Percentiles rank a stretch among this genome's conserved stretches.
These are phyloP conservation scores for Hypocrella siamensis DNA, from an alignment of 2,329 filamentous ascomycete species.

Conservation along the genomic window DNA sequence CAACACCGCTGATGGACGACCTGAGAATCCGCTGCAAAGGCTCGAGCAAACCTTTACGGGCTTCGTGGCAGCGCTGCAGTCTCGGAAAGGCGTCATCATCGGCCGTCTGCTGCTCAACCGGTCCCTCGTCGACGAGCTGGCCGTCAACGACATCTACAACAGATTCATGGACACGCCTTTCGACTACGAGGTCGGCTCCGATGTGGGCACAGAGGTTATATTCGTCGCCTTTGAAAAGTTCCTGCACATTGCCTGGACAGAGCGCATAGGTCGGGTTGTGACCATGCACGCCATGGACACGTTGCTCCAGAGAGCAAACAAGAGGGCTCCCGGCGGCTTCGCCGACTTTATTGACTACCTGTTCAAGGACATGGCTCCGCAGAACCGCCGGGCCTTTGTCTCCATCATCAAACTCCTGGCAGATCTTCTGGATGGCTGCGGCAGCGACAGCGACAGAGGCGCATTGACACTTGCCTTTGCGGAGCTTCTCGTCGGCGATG, in stretches of 20 bases:
- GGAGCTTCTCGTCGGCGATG: conserved; percentile 66
- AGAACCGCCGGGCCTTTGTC: conserved; percentile 63
- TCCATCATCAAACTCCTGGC: conserved; percentile 73
- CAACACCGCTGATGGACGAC: conserved; percentile 31
- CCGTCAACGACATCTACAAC: conserved; percentile 84
- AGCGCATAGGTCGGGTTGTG: conserved; percentile 76
- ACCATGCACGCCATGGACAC: conserved; percentile 53
- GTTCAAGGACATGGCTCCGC: conserved; percentile 51
- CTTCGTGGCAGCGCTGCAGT: conserved; percentile 68
- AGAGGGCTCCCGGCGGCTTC: conserved; percentile 57
- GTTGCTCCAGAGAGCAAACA: conserved; percentile 54
- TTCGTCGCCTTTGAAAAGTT: conserved; percentile 94
- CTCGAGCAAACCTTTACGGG: conserved; percentile 76
- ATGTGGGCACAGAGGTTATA: conserved; percentile 67
- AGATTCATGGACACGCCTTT: conserved; percentile 69
- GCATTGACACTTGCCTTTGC: conserved; percentile 79
- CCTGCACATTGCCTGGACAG: conserved; percentile 70
- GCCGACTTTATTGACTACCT: conserved; percentile 51
- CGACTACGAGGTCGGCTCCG: conserved; percentile 58
- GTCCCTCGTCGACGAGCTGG: conserved; percentile 54
- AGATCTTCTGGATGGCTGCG: conserved; percentile 76
- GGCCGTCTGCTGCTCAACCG: conserved; percentile 61
- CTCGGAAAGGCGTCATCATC: conserved; percentile 74
- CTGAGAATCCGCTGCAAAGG: conserved; percentile 51
- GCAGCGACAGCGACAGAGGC: conserved; percentile 80